Evolutionary conservation across 257 asterid species (phyloP), one percentile per base, ranked within the genome.

Genomic region (Solanum ahanhuiri): DNA sequence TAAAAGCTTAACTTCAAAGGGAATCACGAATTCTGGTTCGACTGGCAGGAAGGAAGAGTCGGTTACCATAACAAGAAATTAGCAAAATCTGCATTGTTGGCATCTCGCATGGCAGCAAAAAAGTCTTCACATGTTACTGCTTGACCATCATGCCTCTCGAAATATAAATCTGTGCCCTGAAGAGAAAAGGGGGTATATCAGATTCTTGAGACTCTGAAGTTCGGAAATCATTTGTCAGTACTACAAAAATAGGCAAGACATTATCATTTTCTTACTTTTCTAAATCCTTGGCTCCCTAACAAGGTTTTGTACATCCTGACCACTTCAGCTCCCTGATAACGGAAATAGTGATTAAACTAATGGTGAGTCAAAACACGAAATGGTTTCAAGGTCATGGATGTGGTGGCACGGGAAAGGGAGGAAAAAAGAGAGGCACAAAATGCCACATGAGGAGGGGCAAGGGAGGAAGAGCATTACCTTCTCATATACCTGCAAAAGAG

Each of bases 31-130:
- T 70, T 73, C 64, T 57, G 28, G 83, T 83, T 81, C 45, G 20
- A 91, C 76, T 69, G n/a, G 79, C 91, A 83, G 73, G 84, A 81
- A 5, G 30, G 84, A 79, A 3, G 34, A 39, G 75, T 14, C 75
- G 41, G 89, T 48, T 91, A 97, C 99, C 98, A 97, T 85, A 90
- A 88, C 91, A 97, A 92, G 91, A 97, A 97, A 90, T 94, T 97
- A 87, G 96, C 70, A 71, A 95, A 93, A 86, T 97, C 97, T 57
- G 92, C 97, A 90, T 89, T 93, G 87, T 97, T 97, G 75, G 98
- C 99, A 94, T 95, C 99, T 89, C 97, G 91, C 99, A 97, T 97
- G 85, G 99, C 98, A 77, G 98, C 98, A 89, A 90, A 94, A 87
- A 95, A 93, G 85, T 95, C 96, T 90, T 95, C 98, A 30, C 98